Percentiles rank a stretch among this genome's conserved stretches.
phyloP scores from a whole-genome alignment of 345 rosid genomes.

The Diplotaxis tenuifolia region DNA sequence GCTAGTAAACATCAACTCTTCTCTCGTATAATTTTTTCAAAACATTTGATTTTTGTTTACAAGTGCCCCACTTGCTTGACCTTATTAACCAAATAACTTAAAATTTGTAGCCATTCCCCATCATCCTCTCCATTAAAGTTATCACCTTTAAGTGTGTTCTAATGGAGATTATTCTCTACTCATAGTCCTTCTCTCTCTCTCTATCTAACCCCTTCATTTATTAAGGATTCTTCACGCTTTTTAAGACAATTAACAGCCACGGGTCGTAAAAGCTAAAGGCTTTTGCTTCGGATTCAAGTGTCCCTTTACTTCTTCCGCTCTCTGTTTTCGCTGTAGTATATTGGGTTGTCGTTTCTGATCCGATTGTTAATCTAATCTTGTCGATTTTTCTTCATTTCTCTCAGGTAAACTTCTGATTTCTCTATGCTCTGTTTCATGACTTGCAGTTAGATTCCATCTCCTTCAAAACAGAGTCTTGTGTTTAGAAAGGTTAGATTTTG shows the following conservation, averaged over 20 bases:
- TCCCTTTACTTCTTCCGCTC: slow-evolving; percentile 24
- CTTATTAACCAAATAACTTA: slow-evolving; percentile 10
- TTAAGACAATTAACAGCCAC: slow-evolving; percentile 38
- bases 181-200: slow-evolving; percentile 16
- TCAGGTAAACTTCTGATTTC: slow-evolving; percentile 24
- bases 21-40: background rate
- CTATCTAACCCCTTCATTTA: slow-evolving; percentile 10
- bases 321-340: slow-evolving; percentile 19
- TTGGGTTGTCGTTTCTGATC: slow-evolving; percentile 10
- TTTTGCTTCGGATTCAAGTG: slow-evolving; percentile 39
- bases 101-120: slow-evolving; percentile 17
- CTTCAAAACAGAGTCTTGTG: background rate
- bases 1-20: slow-evolving; percentile 23
- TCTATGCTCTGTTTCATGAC: slow-evolving; percentile 6
- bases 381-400: background rate
- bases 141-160: slow-evolving; percentile 31
- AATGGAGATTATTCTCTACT: slow-evolving; percentile 31
- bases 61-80: slow-evolving; percentile 32
- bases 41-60: slow-evolving; percentile 8
- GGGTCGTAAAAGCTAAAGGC: slow-evolving; percentile 24
- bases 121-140: slow-evolving; percentile 26
- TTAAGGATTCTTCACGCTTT: slow-evolving; percentile 36
- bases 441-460: slow-evolving; percentile 4
- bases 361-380: slow-evolving; percentile 18
- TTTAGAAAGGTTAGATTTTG: background rate